Percentiles rank a stretch among this genome's conserved stretches.
Conservation (phyloP, 2,329 filamentous ascomycete species). For the Helotiales sp. region DNA sequence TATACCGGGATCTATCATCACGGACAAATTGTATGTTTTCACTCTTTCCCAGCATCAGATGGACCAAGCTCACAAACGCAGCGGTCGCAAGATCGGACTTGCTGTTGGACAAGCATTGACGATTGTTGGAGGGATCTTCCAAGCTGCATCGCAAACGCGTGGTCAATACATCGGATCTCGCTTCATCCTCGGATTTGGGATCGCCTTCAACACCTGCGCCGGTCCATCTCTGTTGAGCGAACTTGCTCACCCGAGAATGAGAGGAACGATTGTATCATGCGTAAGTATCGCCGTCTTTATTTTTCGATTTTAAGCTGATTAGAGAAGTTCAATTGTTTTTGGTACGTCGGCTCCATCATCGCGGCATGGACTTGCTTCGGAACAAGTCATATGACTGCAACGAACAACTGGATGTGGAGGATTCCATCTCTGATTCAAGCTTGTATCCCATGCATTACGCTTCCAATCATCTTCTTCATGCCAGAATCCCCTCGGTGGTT, state of each 20-base stretch:
- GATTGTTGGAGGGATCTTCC: constrained; percentile 43
- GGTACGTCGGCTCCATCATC: constrained; percentile 23
- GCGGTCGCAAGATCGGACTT: constrained; percentile 18
- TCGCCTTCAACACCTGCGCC: constrained; percentile 20
- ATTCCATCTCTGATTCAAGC: constrained; percentile 36
- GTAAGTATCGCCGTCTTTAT: constrained; percentile 1
- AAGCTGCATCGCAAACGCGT: constrained; percentile 33
- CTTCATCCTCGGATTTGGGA: constrained; percentile 39
- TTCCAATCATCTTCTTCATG: constrained; percentile 32
- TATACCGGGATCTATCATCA: constrained; percentile 4
- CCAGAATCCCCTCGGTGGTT: constrained; percentile 40
- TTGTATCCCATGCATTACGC: constrained; percentile 3
- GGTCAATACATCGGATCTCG: constrained; percentile 43
- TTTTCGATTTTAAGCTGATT: too few species aligned
- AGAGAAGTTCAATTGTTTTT: constrained; percentile 28
- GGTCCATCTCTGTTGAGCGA: constrained; percentile 15
- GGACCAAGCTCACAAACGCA: too few species aligned
- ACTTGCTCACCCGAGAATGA: constrained; percentile 20
- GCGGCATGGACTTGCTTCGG: constrained; percentile 27
- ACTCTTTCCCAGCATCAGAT: background rate
- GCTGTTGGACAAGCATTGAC: constrained; percentile 35
- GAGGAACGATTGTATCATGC: constrained; percentile 6
- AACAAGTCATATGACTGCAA: constrained; percentile 13
- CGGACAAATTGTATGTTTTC: constrained; percentile 15
- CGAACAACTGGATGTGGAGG: constrained; percentile 40